These are phyloP conservation scores for Catenaria anguillulae DNA, from an alignment of 371 early-diverging fungal genomes.

Conservation along the genomic window DNA sequence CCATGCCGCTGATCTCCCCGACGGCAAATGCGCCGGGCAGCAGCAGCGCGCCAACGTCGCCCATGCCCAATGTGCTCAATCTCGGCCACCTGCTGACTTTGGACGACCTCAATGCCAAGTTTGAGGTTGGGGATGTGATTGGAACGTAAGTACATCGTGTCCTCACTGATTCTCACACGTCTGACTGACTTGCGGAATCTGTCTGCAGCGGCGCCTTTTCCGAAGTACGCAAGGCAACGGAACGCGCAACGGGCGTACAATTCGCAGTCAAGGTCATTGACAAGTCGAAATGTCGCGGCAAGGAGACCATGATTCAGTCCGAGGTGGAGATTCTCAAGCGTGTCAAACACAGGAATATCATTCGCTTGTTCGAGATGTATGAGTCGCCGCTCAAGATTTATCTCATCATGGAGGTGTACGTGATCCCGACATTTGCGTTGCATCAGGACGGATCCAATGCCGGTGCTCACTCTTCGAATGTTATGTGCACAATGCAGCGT, in stretches of 20 bases:
- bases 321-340: conserved; percentile 11
- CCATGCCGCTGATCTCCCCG: too few species aligned
- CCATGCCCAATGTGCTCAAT: not conserved
- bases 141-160: not conserved
- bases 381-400: conserved; percentile 10
- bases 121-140: not conserved
- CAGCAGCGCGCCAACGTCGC: too few species aligned
- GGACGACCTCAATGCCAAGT: not conserved
- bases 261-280: conserved; percentile 40
- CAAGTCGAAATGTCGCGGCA: conserved; percentile 35
- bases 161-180: not conserved
- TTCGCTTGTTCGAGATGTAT: conserved; percentile 11
- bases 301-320: conserved; percentile 13
- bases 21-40: too few species aligned
- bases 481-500: not conserved
- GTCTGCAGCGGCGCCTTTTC: conserved; percentile 44
- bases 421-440: not conserved
- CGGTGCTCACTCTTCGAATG: not conserved
- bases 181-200: not conserved
- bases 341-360: conserved; percentile 13
- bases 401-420: conserved; percentile 37
- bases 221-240: conserved; percentile 33
- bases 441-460: too few species aligned
- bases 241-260: conserved; percentile 30
- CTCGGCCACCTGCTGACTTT: not conserved